Evolutionary conservation across 1,284 basidiomycete species (phyloP), one percentile per base, ranked within the genome.

Genomic region (Ganoderma lingzhi): DNA sequence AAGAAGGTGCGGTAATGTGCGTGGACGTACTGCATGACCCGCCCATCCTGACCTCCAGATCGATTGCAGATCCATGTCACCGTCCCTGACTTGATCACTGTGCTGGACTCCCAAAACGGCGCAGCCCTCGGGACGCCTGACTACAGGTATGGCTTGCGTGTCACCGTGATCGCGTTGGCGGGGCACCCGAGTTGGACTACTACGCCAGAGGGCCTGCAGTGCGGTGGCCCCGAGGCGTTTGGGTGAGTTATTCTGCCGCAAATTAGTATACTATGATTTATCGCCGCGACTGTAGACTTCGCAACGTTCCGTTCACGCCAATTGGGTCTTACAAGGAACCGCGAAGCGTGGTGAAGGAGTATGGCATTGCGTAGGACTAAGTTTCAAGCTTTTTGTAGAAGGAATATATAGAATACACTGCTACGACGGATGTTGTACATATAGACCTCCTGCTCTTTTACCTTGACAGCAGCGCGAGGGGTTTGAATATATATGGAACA

Each of bases 71-170:
- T 82, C 39, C 68, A 84, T n/a, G 82, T 81, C n/a, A 84, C 82
- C 17, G 88, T 90, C 8, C 88, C 88, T 5, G 88, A 90, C 77
- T 81, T 90, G 35, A 88, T 89, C 66, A 83, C 85, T 0, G 85
- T 89, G 6, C 77, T 90, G 14, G 88, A 90, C 73, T 84, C 86
- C 8, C 85, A 86, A 63, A 86, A 82, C 68, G 88, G 88, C 6
- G 80, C 82, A 1, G 84, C 86, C 19, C 80, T 90, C 23, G 88
- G 89, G 15, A 85, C 84, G 2, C 84, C 81, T 23, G 84, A 86
- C 66, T 81, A 81, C 67, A 71, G 79, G 71, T 81, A 88, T 72
- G 88, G 89, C 12, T 77, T 88, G 53, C 83, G 86, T 41, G 88
- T 88, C 10, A 79, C 86, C 14, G 87, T 90, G 61, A 78, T 90